phyloP scores from a whole-genome alignment of 2,329 filamentous ascomycete species.

The Colletotrichum tropicicola region DNA sequence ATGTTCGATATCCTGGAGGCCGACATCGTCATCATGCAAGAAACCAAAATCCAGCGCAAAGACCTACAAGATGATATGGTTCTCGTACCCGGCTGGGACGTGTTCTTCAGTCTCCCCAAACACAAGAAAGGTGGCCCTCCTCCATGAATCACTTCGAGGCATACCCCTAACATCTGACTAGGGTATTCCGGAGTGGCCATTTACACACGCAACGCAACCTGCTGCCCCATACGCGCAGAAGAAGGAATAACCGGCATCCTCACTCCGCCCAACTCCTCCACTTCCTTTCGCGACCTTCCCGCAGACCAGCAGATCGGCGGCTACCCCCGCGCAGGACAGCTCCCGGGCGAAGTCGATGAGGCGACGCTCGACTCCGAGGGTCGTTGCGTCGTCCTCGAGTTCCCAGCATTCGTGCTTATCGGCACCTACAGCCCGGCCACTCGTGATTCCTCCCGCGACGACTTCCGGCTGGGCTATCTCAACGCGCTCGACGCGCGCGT shows the following conservation, averaged over 20 bases:
- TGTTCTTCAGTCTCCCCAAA: constrained; percentile 91
- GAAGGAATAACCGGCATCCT: constrained; percentile 91
- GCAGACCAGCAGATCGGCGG: constrained; percentile 83
- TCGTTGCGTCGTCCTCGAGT: constrained; percentile 89
- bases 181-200: constrained; percentile 96
- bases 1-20: constrained; percentile 96
- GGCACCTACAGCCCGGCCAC: constrained; percentile 93
- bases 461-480: constrained; percentile 84
- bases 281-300: constrained; percentile 79
- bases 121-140: constrained; percentile 81
- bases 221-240: constrained; percentile 88
- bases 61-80: constrained; percentile 97
- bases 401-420: constrained; percentile 92
- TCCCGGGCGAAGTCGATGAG: constrained; percentile 72
- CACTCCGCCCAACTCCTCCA: constrained; percentile 75
- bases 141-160: background rate
- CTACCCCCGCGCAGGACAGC: constrained; percentile 78
- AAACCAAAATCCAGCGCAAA: constrained; percentile 94
- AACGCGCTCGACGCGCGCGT: constrained; percentile 83
- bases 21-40: constrained; percentile 95
- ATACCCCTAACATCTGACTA: constrained; percentile 43
- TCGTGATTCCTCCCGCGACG: constrained; percentile 82
- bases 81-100: constrained; percentile 92
- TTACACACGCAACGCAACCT: constrained; percentile 88
- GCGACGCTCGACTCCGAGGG: constrained; percentile 86